Evolutionary conservation across 2,329 filamentous ascomycete species (phyloP), one percentile per base, ranked within the genome.

Genomic region (Scortechinia acanthostroma): DNA sequence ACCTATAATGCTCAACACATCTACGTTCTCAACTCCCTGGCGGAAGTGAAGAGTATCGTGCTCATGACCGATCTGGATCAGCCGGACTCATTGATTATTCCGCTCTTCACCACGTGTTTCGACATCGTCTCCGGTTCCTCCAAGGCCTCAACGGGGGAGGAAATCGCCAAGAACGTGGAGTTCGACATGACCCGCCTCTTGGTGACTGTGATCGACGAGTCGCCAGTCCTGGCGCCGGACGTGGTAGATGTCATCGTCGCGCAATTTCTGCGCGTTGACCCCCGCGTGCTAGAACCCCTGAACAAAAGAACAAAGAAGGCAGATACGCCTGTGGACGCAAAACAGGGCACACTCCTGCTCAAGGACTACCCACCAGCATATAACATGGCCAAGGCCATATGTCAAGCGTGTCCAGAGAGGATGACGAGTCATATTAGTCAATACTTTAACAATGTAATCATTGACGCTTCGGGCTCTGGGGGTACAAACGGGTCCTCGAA

Each of bases 311-410:
- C 13, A 10, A 40, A 40, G 35, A 10, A 19, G 17, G 6, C 10
- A 6, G 35, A 40, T 40, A 19, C 35, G 35, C 35, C 35, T 6
- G 6, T 40, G 6, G 76, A 80, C 50, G 63, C 66, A n/a, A 77
- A 69, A 49, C 77, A 81, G 51, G 71, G 69, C 15, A 82, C 74
- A 2, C 60, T 81, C 17, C 62, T 71, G 21, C 57, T 80, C 33
- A 80, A 80, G 49, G 76, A 83, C 47, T 76, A 80, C n/a, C 80
- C 80, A 3, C 71, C 80, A 3, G 79, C 81, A 1, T 86, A 86
- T 62, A 82, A 80, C 52, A 83, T 86, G 77, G 79, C 81, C 17
- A 83, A 80, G 58, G 76, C 77, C 2, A 73, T 86, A 30, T 86
- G 81, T 60, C 82, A 78, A 52, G 71, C 71, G 15, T 81, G 72